A percentile compares a stretch with the other conserved stretches of the same genome.
Evolutionary conservation across 1,284 basidiomycete species (phyloP).

Genomic region (Dichomitus squalens): DNA sequence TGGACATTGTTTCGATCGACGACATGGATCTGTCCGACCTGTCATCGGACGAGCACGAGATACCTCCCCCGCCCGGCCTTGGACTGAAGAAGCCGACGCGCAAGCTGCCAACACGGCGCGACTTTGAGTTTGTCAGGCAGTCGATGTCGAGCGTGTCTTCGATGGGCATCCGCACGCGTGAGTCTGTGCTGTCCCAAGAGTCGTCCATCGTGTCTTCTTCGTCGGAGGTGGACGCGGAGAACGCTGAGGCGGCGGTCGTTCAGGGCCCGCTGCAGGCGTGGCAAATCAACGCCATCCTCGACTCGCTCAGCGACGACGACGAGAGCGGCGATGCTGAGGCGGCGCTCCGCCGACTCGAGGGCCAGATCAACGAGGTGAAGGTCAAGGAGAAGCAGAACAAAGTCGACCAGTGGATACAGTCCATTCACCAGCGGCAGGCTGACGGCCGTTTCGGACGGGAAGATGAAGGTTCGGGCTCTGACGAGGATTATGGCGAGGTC

Average conservation of each 20-base stretch:
- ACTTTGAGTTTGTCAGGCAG: constrained; percentile 74
- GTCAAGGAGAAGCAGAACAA: constrained; percentile 72
- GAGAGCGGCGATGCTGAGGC: constrained; percentile 79
- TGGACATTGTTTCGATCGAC: constrained; percentile 75
- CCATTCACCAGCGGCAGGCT: constrained; percentile 64
- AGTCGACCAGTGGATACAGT: constrained; percentile 81
- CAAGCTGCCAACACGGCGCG: constrained; percentile 68
- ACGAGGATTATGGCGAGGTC: constrained; percentile 32
- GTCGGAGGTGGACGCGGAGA: constrained; percentile 35
- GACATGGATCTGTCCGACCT: constrained; percentile 75
- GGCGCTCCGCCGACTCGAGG: constrained; percentile 77
- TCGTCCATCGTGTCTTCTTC: constrained; percentile 49
- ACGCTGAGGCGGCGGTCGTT: constrained; percentile 21
- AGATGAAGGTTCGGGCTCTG: constrained; percentile 40
- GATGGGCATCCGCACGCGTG: constrained; percentile 66
- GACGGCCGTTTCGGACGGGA: constrained; percentile 40
- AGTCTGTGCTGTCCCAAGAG: constrained; percentile 48
- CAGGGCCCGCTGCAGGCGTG: constrained; percentile 66
- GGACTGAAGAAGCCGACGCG: constrained; percentile 58
- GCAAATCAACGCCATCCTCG: constrained; percentile 79
- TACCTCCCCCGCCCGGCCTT: constrained; percentile 39
- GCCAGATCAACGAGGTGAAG: constrained; percentile 75
- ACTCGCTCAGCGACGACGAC: constrained; percentile 75
- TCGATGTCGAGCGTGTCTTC: constrained; percentile 74
- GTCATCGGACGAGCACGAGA: constrained; percentile 52